Evolutionary conservation across 2,329 filamentous ascomycete species (phyloP).

Genomic region (Hysterium pulicare): DNA sequence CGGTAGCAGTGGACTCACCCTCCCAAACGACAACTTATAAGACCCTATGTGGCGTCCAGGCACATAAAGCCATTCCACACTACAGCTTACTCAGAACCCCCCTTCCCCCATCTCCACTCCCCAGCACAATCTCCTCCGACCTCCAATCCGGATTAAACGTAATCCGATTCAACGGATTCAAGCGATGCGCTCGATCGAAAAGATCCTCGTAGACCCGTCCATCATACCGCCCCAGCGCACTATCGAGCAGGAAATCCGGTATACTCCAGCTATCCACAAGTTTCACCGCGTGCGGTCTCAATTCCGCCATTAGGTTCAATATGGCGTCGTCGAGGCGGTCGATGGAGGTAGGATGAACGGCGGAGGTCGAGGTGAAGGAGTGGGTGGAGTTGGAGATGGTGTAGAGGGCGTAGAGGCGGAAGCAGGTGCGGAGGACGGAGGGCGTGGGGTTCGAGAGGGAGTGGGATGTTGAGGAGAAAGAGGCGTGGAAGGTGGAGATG

Average conservation of each 20-base stretch:
- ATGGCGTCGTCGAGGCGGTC: slow-evolving; percentile 41
- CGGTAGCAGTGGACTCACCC: too few relatives aligned
- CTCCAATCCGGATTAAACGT: slow-evolving; percentile 51
- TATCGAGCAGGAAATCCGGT: slow-evolving; percentile 52
- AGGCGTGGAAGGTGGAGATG: slow-evolving; percentile 45
- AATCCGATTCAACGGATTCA: slow-evolving; percentile 50
- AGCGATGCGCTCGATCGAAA: slow-evolving; percentile 49
- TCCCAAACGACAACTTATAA: too few relatives aligned
- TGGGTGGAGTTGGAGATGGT: slow-evolving; percentile 46
- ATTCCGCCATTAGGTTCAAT: slow-evolving; percentile 45
- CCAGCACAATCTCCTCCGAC: slow-evolving; percentile 49
- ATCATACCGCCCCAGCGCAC: slow-evolving; percentile 50
- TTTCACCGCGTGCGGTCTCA: slow-evolving; percentile 51
- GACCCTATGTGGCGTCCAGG: too few relatives aligned
- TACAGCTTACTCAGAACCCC: slow-evolving; percentile 25
- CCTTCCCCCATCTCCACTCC: slow-evolving; percentile 39
- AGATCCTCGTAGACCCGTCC: slow-evolving; percentile 54
- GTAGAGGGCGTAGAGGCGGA: slow-evolving; percentile 47
- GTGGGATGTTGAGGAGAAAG: slow-evolving; percentile 20
- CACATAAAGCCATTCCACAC: too few relatives aligned
- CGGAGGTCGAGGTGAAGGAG: slow-evolving; percentile 45
- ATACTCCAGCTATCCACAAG: slow-evolving; percentile 53
- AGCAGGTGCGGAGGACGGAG: slow-evolving; percentile 41
- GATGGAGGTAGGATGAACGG: slow-evolving; percentile 42
- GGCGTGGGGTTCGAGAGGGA: slow-evolving; percentile 24